phyloP scores from a whole-genome alignment of 345 rosid genomes.

The Populus nigra region DNA sequence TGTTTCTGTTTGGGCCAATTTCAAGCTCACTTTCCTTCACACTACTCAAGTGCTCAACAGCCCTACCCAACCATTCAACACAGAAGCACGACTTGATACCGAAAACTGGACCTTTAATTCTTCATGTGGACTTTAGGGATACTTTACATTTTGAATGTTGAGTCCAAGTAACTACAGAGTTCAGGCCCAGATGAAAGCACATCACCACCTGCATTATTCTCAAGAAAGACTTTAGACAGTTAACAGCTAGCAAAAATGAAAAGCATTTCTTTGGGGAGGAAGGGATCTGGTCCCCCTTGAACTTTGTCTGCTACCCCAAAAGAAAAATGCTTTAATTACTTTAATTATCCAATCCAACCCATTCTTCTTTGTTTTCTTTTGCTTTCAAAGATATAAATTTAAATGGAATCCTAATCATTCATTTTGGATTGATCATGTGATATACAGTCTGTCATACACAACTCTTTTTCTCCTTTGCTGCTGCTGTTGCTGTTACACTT shows the following conservation, averaged over 20 bases:
- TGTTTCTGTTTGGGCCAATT: background rate
- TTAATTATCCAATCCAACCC: background rate
- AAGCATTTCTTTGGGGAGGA: background rate
- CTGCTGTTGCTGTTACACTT: background rate
- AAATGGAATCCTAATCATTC: slow-evolving; percentile 18
- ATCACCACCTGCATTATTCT: background rate
- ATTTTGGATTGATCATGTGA: slow-evolving; percentile 17
- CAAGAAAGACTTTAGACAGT: background rate
- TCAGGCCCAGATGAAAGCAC: background rate
- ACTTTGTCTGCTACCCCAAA: slow-evolving; percentile 1
- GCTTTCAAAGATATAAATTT: background rate
- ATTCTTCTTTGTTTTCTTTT: background rate
- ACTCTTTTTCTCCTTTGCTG: background rate
- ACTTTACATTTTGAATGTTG: background rate
- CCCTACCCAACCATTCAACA: background rate
- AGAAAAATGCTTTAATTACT: background rate
- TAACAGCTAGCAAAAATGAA: background rate
- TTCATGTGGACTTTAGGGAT: background rate
- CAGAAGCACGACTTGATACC: background rate
- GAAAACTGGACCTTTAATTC: background rate
- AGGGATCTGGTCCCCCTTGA: background rate
- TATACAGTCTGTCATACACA: slow-evolving; percentile 30
- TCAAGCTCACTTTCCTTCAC: background rate
- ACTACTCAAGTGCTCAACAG: background rate
- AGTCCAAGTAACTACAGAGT: background rate